Conservation (phyloP, 176 grass and related monocot species). For the Coix lacrymajobi region DNA sequence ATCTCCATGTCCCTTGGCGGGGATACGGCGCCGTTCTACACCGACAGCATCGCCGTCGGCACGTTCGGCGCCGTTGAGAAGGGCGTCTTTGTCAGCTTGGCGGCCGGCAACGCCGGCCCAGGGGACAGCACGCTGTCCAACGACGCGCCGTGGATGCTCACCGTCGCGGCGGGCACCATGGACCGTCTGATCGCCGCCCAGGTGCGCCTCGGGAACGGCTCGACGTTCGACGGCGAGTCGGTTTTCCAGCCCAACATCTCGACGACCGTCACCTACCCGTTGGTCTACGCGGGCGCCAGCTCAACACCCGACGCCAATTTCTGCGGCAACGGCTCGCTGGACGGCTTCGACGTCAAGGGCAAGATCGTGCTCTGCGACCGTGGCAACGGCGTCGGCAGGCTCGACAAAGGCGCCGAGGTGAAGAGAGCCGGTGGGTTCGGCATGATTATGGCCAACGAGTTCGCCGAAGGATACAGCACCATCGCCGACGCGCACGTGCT, state of each 20-base stretch:
- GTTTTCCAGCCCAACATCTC: conserved; percentile 25
- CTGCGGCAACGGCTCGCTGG: conserved; percentile 17
- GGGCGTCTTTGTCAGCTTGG: conserved; percentile 44
- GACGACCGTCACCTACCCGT: not conserved
- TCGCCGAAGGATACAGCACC: conserved; percentile 30
- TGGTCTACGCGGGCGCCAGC: conserved; percentile 37
- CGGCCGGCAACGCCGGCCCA: conserved; percentile 38
- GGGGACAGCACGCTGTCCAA: conserved; percentile 24
- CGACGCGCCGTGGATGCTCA: conserved; percentile 10
- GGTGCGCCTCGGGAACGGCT: conserved; percentile 36
- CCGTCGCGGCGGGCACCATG: conserved; percentile 25
- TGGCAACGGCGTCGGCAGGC: not conserved
- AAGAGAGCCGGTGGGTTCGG: conserved; percentile 32
- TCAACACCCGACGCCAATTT: not conserved
- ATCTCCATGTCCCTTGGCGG: conserved; percentile 30
- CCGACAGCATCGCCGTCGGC: conserved; percentile 45
- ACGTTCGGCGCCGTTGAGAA: conserved; percentile 43
- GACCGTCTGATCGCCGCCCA: conserved; percentile 30
- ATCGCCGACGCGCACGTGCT: conserved; percentile 36
- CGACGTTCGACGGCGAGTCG: conserved; percentile 43
- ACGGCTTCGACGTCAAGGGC: conserved; percentile 37
- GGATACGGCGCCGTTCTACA: not conserved
- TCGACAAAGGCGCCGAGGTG: conserved; percentile 4
- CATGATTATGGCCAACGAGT: conserved; percentile 50
- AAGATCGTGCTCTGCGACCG: conserved; percentile 58